Percentiles rank a stretch among this genome's conserved stretches.
Conservation (phyloP, 176 grass and related monocot species). For the Bothriochloa decipiens region DNA sequence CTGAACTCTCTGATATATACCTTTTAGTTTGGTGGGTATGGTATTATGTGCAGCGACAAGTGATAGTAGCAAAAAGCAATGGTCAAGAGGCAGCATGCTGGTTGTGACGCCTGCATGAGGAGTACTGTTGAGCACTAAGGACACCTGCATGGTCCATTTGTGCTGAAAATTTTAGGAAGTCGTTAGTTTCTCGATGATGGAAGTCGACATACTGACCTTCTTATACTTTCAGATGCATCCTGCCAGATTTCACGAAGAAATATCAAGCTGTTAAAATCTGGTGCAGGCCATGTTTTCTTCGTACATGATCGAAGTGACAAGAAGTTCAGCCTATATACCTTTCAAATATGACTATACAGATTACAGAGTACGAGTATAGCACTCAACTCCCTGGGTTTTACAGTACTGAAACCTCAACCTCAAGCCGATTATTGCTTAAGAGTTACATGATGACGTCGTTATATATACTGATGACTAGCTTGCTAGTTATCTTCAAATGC, state of each 20-base stretch:
- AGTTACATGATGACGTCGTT: conserved; percentile 4
- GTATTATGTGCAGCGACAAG: conserved; percentile 16
- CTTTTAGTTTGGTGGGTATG: conserved; percentile 30
- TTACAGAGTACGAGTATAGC: not conserved
- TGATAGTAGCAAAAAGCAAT: conserved; percentile 49
- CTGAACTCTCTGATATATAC: conserved; percentile 52
- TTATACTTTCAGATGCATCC: conserved; percentile 26
- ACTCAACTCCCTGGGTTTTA: not conserved
- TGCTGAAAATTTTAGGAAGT: conserved; percentile 43
- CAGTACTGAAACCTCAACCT: not conserved
- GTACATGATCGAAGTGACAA: not conserved
- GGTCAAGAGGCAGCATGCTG: conserved; percentile 31
- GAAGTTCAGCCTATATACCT: not conserved
- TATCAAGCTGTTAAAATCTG: conserved; percentile 6
- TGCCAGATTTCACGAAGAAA: conserved; percentile 24
- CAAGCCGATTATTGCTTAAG: conserved; percentile 2
- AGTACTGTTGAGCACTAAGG: conserved; percentile 26
- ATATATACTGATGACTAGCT: not conserved
- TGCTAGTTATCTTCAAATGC: conserved; percentile 3
- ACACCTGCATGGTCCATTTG: not conserved
- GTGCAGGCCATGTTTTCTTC: not conserved
- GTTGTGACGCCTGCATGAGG: conserved; percentile 67
- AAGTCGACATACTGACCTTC: not conserved
- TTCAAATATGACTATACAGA: not conserved
- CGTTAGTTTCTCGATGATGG: conserved; percentile 1